These are phyloP conservation scores for Termitomyces heimii DNA, from an alignment of 768 basidiomycete species.

Conservation along the genomic window DNA sequence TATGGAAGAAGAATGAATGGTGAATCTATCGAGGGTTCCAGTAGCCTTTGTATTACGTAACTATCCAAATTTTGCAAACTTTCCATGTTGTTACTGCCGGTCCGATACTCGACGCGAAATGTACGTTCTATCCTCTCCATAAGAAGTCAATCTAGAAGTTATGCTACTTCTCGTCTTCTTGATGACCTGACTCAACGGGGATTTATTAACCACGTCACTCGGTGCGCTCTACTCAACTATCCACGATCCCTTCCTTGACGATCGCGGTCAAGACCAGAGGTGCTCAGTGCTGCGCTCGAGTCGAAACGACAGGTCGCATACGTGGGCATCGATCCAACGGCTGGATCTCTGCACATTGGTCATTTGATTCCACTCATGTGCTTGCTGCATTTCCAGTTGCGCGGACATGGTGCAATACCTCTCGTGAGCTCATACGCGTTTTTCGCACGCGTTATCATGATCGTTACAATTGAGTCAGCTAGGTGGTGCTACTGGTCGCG, in stretches of 20 bases:
- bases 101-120: slow-evolving; percentile 3
- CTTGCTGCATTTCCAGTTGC: slow-evolving; percentile 80
- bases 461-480: slow-evolving; percentile 47
- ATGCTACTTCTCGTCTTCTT: slow-evolving; percentile 21
- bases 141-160: neutral
- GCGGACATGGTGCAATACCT: slow-evolving; percentile 79
- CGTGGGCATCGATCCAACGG: slow-evolving; percentile 90
- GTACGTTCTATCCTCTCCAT: neutral
- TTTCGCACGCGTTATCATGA: neutral
- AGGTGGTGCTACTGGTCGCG: slow-evolving; percentile 92
- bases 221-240: slow-evolving; percentile 18
- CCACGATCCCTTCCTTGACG: slow-evolving; percentile 3
- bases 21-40: neutral
- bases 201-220: slow-evolving; percentile 43
- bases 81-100: slow-evolving; percentile 9
- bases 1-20: slow-evolving; percentile 24
- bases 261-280: slow-evolving; percentile 29
- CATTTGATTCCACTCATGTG: slow-evolving; percentile 87
- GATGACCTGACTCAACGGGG: slow-evolving; percentile 40
- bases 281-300: slow-evolving; percentile 30
- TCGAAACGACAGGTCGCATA: slow-evolving; percentile 56
- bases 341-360: slow-evolving; percentile 84
- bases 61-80: neutral
- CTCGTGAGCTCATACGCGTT: slow-evolving; percentile 51
- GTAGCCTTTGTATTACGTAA: slow-evolving; percentile 11